Percentiles rank a stretch among this genome's conserved stretches.
phyloP scores from a whole-genome alignment of 805 yeast genomes.

The Saccharomyces kudriavzevii region DNA sequence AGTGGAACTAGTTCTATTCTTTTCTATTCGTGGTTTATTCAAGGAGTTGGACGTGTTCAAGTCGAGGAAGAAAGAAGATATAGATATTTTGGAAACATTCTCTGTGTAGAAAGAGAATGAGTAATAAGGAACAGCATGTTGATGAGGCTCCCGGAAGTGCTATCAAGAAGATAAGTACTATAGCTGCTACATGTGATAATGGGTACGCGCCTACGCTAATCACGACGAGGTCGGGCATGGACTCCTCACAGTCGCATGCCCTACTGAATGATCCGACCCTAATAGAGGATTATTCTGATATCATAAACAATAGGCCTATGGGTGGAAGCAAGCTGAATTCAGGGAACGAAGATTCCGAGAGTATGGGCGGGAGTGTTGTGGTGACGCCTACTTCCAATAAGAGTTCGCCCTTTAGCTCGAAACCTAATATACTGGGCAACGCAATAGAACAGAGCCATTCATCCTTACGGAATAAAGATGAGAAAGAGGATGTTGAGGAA shows the following conservation, averaged over 20 bases:
- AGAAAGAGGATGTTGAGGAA: background rate
- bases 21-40: background rate
- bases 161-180: background rate
- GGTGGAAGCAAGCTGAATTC: background rate
- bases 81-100: background rate
- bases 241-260: background rate
- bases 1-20: background rate
- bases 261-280: conserved; percentile 25
- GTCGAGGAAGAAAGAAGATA: background rate
- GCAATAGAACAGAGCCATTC: background rate
- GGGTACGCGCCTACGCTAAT: background rate
- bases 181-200: conserved; percentile 5
- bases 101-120: conserved; percentile 1
- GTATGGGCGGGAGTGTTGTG: conserved; percentile 27
- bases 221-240: background rate
- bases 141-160: background rate
- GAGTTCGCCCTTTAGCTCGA: background rate
- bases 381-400: conserved; percentile 12
- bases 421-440: background rate
- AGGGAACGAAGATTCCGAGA: conserved; percentile 10
- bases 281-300: conserved; percentile 26
- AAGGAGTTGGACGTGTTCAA: background rate
- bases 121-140: background rate
- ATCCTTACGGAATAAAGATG: background rate
- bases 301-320: conserved; percentile 13